These are phyloP conservation scores for Nitzschia palea DNA, from an alignment of 108 stramenopile species.

Conservation along the genomic window DNA sequence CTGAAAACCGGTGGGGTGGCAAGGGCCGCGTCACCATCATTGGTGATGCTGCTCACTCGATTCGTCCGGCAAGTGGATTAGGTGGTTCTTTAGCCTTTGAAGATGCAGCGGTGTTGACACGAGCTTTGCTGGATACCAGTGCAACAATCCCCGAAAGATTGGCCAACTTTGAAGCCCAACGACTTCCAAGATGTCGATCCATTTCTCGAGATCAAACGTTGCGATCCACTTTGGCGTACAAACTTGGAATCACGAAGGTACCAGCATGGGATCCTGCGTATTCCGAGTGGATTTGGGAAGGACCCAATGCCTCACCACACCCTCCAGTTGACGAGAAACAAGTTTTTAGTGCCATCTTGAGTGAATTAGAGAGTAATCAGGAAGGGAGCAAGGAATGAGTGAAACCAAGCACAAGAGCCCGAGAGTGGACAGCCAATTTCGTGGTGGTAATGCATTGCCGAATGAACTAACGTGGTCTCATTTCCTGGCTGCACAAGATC, in stretches of 20 bases:
- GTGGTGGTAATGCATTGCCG: too few relatives aligned
- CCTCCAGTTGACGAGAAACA: neutral
- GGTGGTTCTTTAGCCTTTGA: constrained; percentile 41
- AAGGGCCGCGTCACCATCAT: constrained; percentile 36
- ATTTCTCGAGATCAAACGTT: neutral
- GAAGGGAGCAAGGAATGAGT: too few relatives aligned
- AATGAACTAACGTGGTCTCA: too few relatives aligned
- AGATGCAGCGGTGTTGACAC: constrained; percentile 38
- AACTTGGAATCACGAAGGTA: neutral
- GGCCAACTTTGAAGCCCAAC: neutral
- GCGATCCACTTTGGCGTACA: neutral
- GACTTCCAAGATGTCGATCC: neutral
- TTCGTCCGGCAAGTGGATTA: constrained; percentile 31
- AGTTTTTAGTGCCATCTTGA: neutral
- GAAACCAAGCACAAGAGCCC: too few relatives aligned
- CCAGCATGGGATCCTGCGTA: neutral
- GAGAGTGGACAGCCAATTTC: too few relatives aligned
- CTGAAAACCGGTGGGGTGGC: constrained; percentile 36
- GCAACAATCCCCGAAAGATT: neutral
- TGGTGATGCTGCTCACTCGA: constrained; percentile 42
- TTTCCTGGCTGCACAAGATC: too few relatives aligned
- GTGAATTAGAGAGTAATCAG: neutral
- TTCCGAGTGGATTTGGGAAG: neutral
- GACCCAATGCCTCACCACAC: neutral
- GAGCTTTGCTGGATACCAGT: constrained; percentile 1